Evolutionary conservation across 179 eudicot genomes (phyloP), one percentile per base, ranked within the genome.

Genomic region (Heliamphora pulchella): DNA sequence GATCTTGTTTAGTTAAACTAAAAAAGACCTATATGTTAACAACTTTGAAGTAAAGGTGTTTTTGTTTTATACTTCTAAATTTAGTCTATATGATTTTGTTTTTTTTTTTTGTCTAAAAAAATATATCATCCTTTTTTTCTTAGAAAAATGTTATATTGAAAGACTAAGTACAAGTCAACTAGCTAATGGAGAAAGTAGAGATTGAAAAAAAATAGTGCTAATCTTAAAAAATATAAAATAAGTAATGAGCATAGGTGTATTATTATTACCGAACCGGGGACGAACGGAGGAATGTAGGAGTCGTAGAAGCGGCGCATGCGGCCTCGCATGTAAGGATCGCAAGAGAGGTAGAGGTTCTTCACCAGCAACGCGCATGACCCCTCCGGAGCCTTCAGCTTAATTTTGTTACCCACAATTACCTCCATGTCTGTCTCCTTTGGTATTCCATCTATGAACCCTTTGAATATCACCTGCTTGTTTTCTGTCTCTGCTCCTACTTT

Each of bases 271-370:
- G 86, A 80, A 20, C 90, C 93, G 64, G 91, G 92, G 6, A 0
- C 48, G 61, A 85, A 85, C 74, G 89, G 84, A 80, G 91, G 82
- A 86, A 87, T 51, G 75, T 87, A 87, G 44, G 86, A 87, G 51
- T 81, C 88, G 71, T 83, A 80, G 80, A 80, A 81, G 50, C 80
- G 48, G 17, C 85, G 83, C 96, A 93, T 91, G 17, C 91, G 87
- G 48, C 78, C 79, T 15, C 95, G 85, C 93, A 90, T 90, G 80
- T 90, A 93, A 7, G 97, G 97, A 62, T 91, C 96, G 73, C 91
- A 90, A 0, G 96, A 90, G 68, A 93, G 85, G 69, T 91, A 91
- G 4, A 91, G 89, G 65, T 93, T 93, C 92, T 93, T 93, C 7
- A 93, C 86, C 18, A 91, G 75, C 46, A 91, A 77, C 0, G 81